Base-by-base conservation (phyloP, 176 grass and related monocot species). In the Carex kokanica region DNA sequence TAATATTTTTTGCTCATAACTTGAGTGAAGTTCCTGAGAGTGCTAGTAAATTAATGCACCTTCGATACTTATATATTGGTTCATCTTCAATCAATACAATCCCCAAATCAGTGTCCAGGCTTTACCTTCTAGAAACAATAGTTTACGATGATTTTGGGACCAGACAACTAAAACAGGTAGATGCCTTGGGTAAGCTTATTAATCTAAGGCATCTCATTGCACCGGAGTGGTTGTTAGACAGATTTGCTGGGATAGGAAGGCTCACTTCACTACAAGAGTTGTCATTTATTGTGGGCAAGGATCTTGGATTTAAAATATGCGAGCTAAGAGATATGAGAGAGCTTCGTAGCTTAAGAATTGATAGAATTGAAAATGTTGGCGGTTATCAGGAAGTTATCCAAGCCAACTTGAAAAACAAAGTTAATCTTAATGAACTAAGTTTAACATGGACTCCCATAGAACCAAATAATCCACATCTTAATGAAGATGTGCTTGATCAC, bases 321-420 rank as follows among this genome's bases (percentile, higher is more conserved):
- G 67, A 88, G 72, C 41, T 88, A 41, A 78, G 74, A 10, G 7
- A 84, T 45, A 36, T 88, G 60, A 83, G 8, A 77, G 86, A 78
- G 71, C 81, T 84, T 18, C 52, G 43, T 2, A 4, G 24, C 14
- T 60, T 88, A 34, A 54, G 9, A 31, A 83, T 88, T 14, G 9
- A 15, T 8, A 31, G 20, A 23, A 54, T 84, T 31, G 8, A 78
- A 10, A 20, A 79, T 70, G 71, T 88, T 20, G n/a, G 29, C 18
- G 60, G 21, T n/a, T 8, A 9, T 61, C 17, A 83, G 64, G 60
- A 88, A 25, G 86, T 58, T 2, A 78, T 36, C 34, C 34, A 16
- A 23, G 60, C 60, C 17, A 67, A 79, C 49, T 66, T 84, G 59
- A 79, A n/a, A 41, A 13, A 67, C 5, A 88, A 84, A 52, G 27